Base-by-base conservation (phyloP, 768 basidiomycete species). In the Naganishia onofrii region DNA sequence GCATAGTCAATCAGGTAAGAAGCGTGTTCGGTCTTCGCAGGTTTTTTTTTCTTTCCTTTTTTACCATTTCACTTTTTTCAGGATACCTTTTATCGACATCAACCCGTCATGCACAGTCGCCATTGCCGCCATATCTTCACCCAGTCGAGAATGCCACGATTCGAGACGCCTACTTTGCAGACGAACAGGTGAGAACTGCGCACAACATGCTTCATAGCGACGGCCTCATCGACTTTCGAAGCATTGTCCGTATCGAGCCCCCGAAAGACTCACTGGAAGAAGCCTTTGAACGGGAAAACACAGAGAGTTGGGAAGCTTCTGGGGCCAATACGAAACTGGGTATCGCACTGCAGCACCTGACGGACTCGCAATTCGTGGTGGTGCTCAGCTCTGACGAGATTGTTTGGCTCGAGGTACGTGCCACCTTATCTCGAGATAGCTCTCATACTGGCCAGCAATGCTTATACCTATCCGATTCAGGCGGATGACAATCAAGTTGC, bases 331-430 rank as follows among this genome's bases (percentile, higher is more conserved):
- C 56, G 34, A 36, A 53, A 31, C 28, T 46, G 56, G 23, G 19
- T 56, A 71, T 17, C 66, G 60, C 23, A 54, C 28, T 32, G 21
- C 78, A 80, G 42, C 70, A 88, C 69, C 84, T 84, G 70, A 85
- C 88, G 81, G 84, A 85, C 72, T 84, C 91, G 55, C 87, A 87
- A 2, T 95, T 97, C 73, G 91, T 93, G 78, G 81, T 95, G 46
- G 81, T 89, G 66, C 83, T 92, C 67, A 85, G 83, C 26, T 87
- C 86, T 12, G 92, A 92, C 2, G 83, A 84, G 34, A 84, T 89
- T 17, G 78, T 92, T 64, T 84, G 89, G 21, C 91, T 92, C 66
- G 92, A 97, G 86, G 93, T 92, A 73, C 71, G 85, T 73, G 10
- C 5, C 32, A 10, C 66, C 68, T 8, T 34, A 44, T 38, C 6